These are phyloP conservation scores for Cyberlindnera bimundalis DNA, from an alignment of 805 yeast species.

Conservation along the genomic window DNA sequence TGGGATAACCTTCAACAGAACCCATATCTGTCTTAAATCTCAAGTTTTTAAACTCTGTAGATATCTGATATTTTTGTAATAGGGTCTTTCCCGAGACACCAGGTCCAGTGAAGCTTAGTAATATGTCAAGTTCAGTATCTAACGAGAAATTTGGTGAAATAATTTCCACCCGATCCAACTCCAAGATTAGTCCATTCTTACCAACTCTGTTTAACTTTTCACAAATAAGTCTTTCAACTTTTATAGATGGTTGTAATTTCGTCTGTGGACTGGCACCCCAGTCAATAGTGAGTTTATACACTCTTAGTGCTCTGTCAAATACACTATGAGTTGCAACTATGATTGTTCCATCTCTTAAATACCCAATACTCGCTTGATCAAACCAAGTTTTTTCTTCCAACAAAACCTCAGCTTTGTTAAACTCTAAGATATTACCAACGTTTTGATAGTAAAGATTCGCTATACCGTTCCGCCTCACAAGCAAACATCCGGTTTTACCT, in stretches of 20 bases:
- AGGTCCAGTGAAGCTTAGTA: conserved; percentile 36
- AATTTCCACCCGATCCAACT: conserved; percentile 36
- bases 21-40: conserved; percentile 19
- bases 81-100: conserved; percentile 21
- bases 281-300: conserved; percentile 43
- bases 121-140: conserved; percentile 43
- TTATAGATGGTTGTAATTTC: conserved; percentile 37
- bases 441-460: conserved; percentile 56
- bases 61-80: conserved; percentile 24
- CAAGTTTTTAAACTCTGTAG: conserved; percentile 23
- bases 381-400: conserved; percentile 33
- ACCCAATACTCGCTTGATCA: conserved; percentile 48
- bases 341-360: conserved; percentile 43
- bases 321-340: conserved; percentile 41
- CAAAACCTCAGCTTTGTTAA: conserved; percentile 35
- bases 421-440: conserved; percentile 53
- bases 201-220: conserved; percentile 27
- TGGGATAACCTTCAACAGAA: conserved; percentile 21
- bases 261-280: conserved; percentile 52
- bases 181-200: conserved; percentile 28
- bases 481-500: conserved; percentile 68
- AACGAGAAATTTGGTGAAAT: conserved; percentile 43
- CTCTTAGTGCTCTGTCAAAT: conserved; percentile 33
- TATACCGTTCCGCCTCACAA: conserved; percentile 60
- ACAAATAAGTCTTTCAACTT: conserved; percentile 30